phyloP scores from a whole-genome alignment of 208 protist genomes.

The Spongospora subterranea region DNA sequence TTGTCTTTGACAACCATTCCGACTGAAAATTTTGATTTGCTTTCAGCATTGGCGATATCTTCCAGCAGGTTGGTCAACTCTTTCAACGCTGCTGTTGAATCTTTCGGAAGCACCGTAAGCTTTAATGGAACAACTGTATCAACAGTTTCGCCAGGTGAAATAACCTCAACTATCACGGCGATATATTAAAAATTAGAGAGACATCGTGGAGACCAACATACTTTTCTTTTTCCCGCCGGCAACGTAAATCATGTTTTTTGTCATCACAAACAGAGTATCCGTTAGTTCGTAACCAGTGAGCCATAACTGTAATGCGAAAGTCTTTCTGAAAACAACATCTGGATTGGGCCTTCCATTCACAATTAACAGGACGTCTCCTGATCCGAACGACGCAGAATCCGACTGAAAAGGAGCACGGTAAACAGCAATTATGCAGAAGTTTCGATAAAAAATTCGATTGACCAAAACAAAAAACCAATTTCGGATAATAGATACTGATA shows the following conservation, averaged over 20 bases:
- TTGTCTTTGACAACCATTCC: slow-evolving; percentile 6
- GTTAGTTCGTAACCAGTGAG: slow-evolving; percentile 27
- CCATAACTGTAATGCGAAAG: slow-evolving; percentile 38
- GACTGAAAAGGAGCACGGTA: neutral
- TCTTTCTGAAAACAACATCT: slow-evolving; percentile 44
- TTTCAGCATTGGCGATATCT: neutral
- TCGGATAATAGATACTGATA: neutral
- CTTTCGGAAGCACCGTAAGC: neutral
- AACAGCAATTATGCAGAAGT: too few relatives aligned
- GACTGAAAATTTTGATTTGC: too few relatives aligned
- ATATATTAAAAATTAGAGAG: neutral
- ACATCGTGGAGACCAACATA: neutral
- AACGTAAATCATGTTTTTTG: neutral
- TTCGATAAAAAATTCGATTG: too few relatives aligned
- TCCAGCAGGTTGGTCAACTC: neutral
- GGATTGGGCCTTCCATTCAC: neutral
- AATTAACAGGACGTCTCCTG: neutral
- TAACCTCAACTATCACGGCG: neutral
- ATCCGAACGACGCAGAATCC: neutral
- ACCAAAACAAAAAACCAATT: too few relatives aligned
- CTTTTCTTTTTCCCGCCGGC: slow-evolving; percentile 23
- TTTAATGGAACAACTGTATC: neutral
- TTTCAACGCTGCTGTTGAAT: neutral
- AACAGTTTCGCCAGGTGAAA: neutral
- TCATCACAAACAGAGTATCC: neutral